Evolutionary conservation across 495 filamentous ascomycete genomes (phyloP).

Genomic region (Neurospora sp.): DNA sequence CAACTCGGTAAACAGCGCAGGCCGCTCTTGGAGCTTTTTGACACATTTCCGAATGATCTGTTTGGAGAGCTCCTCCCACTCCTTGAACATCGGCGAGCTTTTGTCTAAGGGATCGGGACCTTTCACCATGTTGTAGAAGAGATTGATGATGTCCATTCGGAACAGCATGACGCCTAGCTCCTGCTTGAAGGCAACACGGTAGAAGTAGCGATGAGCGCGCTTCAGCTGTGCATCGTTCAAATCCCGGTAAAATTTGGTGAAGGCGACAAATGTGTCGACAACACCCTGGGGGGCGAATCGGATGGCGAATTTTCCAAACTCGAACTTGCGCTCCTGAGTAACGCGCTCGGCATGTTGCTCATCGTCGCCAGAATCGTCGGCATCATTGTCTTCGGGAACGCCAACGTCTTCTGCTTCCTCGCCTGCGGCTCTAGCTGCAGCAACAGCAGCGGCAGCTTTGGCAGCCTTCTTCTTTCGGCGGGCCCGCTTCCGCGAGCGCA

Average conservation of each 20-base stretch:
- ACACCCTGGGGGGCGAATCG: slow-evolving; percentile 78
- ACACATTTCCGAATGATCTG: slow-evolving; percentile 67
- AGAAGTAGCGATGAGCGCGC: slow-evolving; percentile 89
- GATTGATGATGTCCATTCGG: slow-evolving; percentile 77
- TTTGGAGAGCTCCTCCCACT: slow-evolving; percentile 84
- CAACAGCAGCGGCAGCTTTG: slow-evolving; percentile 16
- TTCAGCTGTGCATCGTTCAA: slow-evolving; percentile 77
- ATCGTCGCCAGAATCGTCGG: slow-evolving; percentile 65
- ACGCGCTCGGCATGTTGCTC: slow-evolving; percentile 58
- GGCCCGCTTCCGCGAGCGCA: slow-evolving; percentile 65
- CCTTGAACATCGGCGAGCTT: slow-evolving; percentile 54
- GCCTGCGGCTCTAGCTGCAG: background rate
- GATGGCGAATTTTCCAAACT: slow-evolving; percentile 73
- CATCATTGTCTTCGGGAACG: slow-evolving; percentile 31
- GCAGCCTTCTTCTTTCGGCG: slow-evolving; percentile 59
- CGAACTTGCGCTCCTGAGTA: slow-evolving; percentile 80
- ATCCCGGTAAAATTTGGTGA: slow-evolving; percentile 72
- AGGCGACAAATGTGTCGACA: slow-evolving; percentile 78
- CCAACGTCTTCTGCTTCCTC: slow-evolving; percentile 16
- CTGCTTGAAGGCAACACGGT: slow-evolving; percentile 89
- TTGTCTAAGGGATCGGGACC: slow-evolving; percentile 71
- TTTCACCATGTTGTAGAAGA: slow-evolving; percentile 88
- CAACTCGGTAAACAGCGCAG: slow-evolving; percentile 76
- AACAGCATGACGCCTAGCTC: slow-evolving; percentile 82
- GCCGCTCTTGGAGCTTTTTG: slow-evolving; percentile 73